Evolutionary conservation across 306 rosid genomes (phyloP).

Genomic region (Sindora glabra): DNA sequence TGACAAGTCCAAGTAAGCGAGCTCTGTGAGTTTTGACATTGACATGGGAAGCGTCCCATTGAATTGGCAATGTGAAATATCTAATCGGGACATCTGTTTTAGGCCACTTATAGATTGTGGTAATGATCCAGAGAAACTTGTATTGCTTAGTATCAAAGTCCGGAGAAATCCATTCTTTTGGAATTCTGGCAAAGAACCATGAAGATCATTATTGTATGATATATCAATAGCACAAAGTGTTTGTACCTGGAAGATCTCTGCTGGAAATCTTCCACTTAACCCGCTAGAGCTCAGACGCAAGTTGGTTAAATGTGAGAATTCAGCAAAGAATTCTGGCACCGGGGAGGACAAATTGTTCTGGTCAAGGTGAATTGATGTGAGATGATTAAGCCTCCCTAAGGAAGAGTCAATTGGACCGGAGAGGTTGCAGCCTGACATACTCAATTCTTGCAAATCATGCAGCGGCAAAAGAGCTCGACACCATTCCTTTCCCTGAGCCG

Average conservation of each 20-base stretch:
- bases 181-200: conserved; percentile 23
- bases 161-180: not conserved
- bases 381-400: not conserved
- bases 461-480: conserved; percentile 13
- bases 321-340: conserved; percentile 19
- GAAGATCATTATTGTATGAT: not conserved
- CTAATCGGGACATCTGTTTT: not conserved
- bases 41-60: not conserved
- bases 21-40: not conserved
- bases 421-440: conserved; percentile 27
- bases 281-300: conserved; percentile 4
- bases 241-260: conserved; percentile 11
- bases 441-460: conserved; percentile 17
- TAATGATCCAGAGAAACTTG: conserved; percentile 9
- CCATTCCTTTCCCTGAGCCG: conserved; percentile 42
- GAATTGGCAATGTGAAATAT: conserved; percentile 1
- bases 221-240: conserved; percentile 8
- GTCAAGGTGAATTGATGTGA: conserved; percentile 16
- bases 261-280: conserved; percentile 21
- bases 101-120: conserved; percentile 12
- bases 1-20: not conserved
- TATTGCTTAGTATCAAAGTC: not conserved
- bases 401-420: conserved; percentile 25
- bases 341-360: conserved; percentile 15
- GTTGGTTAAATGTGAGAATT: conserved; percentile 5